phyloP scores from a whole-genome alignment of 116 monocot genomes.

The Papilionanthe hybrid region DNA sequence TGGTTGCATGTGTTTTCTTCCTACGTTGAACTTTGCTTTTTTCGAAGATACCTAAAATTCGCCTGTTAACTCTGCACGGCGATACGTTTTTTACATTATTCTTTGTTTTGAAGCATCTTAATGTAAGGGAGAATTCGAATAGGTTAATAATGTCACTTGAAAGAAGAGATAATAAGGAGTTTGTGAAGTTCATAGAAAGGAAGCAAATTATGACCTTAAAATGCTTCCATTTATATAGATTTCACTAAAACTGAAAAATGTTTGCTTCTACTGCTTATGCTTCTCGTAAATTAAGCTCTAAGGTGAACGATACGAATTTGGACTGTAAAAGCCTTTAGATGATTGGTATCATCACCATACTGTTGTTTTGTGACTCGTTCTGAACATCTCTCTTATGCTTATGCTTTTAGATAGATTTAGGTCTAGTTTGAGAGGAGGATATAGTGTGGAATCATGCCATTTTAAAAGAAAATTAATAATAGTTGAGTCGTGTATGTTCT shows the following conservation, averaged over 20 bases:
- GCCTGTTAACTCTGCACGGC: not conserved
- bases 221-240: not conserved
- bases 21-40: not conserved
- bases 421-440: too few relatives aligned
- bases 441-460: too few relatives aligned
- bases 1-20: not conserved
- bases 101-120: not conserved
- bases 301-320: not conserved
- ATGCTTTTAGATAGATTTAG: not conserved
- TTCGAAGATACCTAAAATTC: not conserved
- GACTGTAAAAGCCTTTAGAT: not conserved
- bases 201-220: not conserved
- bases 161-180: not conserved
- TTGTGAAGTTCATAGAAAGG: not conserved
- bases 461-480: too few relatives aligned
- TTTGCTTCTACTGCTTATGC: not conserved
- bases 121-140: not conserved
- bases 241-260: not conserved
- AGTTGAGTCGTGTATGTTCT: too few relatives aligned
- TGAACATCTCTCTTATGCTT: not conserved
- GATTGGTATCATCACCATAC: not conserved
- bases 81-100: not conserved
- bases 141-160: not conserved
- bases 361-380: not conserved
- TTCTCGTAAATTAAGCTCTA: not conserved